Percentiles rank a stretch among this genome's conserved stretches.
phyloP scores from a whole-genome alignment of 129 eudicot genomes.

The Mikania micrantha region DNA sequence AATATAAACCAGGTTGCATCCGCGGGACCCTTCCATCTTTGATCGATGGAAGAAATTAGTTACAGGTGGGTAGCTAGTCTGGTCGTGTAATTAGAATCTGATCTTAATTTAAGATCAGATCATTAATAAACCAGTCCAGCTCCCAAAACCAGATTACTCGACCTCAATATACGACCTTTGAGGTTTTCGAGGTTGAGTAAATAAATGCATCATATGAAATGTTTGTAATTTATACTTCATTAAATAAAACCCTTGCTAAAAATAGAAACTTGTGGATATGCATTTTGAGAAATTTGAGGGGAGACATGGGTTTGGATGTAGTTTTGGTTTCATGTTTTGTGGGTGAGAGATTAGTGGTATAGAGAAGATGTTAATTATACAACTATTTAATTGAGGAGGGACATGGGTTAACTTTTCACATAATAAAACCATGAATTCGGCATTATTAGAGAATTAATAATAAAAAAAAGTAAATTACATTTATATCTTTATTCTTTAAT shows the following conservation, averaged over 20 bases:
- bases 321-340: not conserved
- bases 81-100: slow-evolving; percentile 11
- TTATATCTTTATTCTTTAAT: too few species aligned
- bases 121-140: slow-evolving; percentile 20
- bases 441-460: too few species aligned
- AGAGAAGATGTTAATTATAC: not conserved
- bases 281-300: slow-evolving; percentile 18
- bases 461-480: too few species aligned
- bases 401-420: too few species aligned
- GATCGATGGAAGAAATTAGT: slow-evolving; percentile 5
- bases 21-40: slow-evolving; percentile 28
- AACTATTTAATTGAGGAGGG: too few species aligned
- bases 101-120: slow-evolving; percentile 19
- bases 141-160: slow-evolving; percentile 15
- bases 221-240: not conserved
- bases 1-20: slow-evolving; percentile 7
- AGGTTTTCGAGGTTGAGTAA: slow-evolving; percentile 12
- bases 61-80: slow-evolving; percentile 30
- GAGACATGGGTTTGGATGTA: slow-evolving; percentile 7
- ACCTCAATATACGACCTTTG: slow-evolving; percentile 13
- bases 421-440: too few species aligned
- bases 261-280: not conserved
- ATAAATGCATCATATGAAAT: not conserved
- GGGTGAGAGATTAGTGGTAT: not conserved
- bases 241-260: not conserved